Evolutionary conservation across 148 eudicot genomes (phyloP).

Genomic region (Rhododendron kiyosumense): DNA sequence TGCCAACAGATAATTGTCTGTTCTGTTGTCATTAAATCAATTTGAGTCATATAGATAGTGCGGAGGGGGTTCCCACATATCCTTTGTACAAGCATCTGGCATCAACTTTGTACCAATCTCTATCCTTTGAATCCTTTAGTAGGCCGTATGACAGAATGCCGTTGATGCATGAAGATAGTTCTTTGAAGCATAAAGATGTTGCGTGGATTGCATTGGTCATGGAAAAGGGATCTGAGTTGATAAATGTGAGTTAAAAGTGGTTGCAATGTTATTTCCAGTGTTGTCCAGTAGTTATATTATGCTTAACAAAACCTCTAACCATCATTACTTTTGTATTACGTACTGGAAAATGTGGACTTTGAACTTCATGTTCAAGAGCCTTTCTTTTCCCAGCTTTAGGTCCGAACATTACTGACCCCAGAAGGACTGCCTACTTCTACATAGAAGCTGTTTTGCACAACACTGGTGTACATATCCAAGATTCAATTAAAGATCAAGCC

Average conservation of each 20-base stretch:
- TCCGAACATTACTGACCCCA: too few relatives aligned
- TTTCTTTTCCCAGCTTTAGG: too few relatives aligned
- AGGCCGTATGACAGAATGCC: conserved; percentile 21
- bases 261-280: neutral
- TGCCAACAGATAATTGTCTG: neutral
- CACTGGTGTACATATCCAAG: neutral
- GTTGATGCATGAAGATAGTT: conserved; percentile 28
- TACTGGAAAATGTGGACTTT: too few relatives aligned
- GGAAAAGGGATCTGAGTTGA: conserved; percentile 51
- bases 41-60: conserved; percentile 23
- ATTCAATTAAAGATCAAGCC: neutral
- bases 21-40: neutral
- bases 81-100: conserved; percentile 72
- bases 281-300: neutral
- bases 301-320: too few relatives aligned
- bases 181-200: conserved; percentile 31
- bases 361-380: too few relatives aligned
- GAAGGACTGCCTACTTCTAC: neutral
- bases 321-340: too few relatives aligned
- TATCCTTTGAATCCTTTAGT: conserved; percentile 38
- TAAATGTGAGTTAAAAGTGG: conserved; percentile 36
- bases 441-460: neutral
- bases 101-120: conserved; percentile 41
- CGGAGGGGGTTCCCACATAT: conserved; percentile 53
- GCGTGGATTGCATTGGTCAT: conserved; percentile 47